Percentiles rank a stretch among this genome's conserved stretches.
These are phyloP conservation scores for Tubosaeta brunneosetosa DNA, from an alignment of 768 basidiomycete genomes.

Conservation along the genomic window DNA sequence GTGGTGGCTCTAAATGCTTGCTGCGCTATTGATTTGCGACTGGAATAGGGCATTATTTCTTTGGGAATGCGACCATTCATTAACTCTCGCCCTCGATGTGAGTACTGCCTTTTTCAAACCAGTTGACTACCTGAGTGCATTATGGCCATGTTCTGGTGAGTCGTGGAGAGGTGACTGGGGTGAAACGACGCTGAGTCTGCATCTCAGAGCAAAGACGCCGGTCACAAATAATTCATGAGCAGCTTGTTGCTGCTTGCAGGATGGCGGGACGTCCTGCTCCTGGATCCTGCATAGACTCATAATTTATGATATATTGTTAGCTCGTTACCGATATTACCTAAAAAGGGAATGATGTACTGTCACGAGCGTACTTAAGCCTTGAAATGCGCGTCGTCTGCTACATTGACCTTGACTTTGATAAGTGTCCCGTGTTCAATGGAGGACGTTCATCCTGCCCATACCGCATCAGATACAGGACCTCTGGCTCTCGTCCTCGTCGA, in stretches of 20 bases:
- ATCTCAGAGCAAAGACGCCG: constrained; percentile 47
- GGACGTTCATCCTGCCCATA: background rate
- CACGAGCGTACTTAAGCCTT: constrained; percentile 19
- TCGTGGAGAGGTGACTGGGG: background rate
- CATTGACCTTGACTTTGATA: constrained; percentile 18
- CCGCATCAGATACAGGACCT: background rate
- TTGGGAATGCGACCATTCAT: constrained; percentile 56
- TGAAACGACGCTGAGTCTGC: constrained; percentile 4
- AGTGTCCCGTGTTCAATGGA: constrained; percentile 18
- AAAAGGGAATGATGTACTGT: constrained; percentile 19
- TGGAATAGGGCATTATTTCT: constrained; percentile 46
- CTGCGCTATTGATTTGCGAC: constrained; percentile 11
- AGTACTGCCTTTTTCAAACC: constrained; percentile 56
- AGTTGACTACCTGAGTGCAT: constrained; percentile 53
- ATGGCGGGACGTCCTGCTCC: constrained; percentile 40
- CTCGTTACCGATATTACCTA: constrained; percentile 16
- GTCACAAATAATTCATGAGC: constrained; percentile 44
- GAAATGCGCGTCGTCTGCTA: constrained; percentile 13
- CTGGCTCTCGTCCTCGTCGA: constrained; percentile 8
- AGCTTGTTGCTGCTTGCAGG: constrained; percentile 43
- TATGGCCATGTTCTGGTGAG: constrained; percentile 65
- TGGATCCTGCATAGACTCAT: background rate
- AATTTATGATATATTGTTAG: background rate
- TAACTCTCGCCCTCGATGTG: constrained; percentile 58
- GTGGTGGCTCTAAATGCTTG: background rate